Evolutionary conservation across 495 filamentous ascomycete genomes (phyloP), one percentile per base, ranked within the genome.

Genomic region (Aspergillus sclerotiicarbonarius): DNA sequence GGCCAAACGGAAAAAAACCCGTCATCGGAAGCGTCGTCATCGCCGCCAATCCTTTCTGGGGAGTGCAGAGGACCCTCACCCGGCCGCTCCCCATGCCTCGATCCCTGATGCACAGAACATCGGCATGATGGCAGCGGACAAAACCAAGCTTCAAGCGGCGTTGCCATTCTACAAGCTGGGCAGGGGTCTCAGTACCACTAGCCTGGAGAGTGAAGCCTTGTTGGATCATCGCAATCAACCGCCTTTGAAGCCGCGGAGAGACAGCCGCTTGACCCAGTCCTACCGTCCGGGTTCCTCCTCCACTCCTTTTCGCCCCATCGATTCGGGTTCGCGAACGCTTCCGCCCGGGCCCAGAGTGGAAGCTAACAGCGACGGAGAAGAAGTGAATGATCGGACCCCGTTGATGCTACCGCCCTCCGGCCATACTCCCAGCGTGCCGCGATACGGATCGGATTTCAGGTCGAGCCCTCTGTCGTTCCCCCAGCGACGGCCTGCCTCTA

Each of bases 161-260:
- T 57, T 71, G 56, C 70, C 79, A 20, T 86, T 89, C 63, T 92
- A 90, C 65, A 72, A 80, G 31, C 67, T 86, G 44, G 73, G 76
- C 12, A 68, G 71, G 50, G 89, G 87, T 67, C 52, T 86, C 58
- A 96, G 91, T 69, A 86, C 79, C 67, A 90, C 89, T 5, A 95
- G 91, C 65, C 72, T 96, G 53, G 91, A 92, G 54, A 93, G 89
- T 65, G 84, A 91, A 63, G 85, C 83, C 4, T 76, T 95, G 47
- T 71, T 95, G 44, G 91, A 95, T 66, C 91, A 96, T 65, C 80
- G 89, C 64, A 84, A 87, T 20, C 90, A 92, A 62, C 83, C 84
- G 29, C 78, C 81, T 46, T 84, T 90, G 76, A 81, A 87, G 45
- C 82, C 88, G 10, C 81, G 90, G 57, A 81, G 89, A 61, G 80